Evolutionary conservation across 768 basidiomycete species (phyloP), one percentile per base, ranked within the genome.

Genomic region (Boletus reticulatus): DNA sequence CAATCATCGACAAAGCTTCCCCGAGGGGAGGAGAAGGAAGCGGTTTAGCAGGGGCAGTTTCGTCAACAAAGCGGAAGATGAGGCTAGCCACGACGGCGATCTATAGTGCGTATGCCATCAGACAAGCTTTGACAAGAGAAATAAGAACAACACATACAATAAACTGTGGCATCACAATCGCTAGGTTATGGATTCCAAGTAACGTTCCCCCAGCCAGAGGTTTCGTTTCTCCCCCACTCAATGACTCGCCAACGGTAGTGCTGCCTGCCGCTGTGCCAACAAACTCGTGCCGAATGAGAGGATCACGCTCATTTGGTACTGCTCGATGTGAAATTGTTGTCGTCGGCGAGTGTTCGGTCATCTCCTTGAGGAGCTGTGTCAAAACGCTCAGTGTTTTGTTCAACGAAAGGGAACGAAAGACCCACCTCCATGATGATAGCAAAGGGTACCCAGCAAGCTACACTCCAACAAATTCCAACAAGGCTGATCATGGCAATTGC

Each of bases 361-460:
- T 78, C 64, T 91, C 90, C 74, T 90, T 92, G 57, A 94, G 73
- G 57, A 88, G 80, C 87, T 92, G 57, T 31, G 38, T 41, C 19
- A 20, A 44, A 41, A 22, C 8, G 0, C 31, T 69, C 36, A 52
- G 37, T 20, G 42, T 20, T 42, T 53, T 16, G n/a, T 22, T 16
- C 37, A 48, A 41, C 11, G 45, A n/a, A 36, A 34, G 3, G 22
- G 3, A 22, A 22, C 22, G 85, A 79, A 89, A 27, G 5, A 62
- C 80, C 48, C 59, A 84, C 93, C 84, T 95, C 94, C 94, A 98
- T 98, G 73, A 98, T 92, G 65, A 97, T 94, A 19, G 94, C 90
- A 62, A 97, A 97, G 3, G 94, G 94, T 16, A 92, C 92, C 95
- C 95, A 97, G 75, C 91, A 92, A n/a, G 95, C 92, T 39, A 97